Percentiles rank a stretch among this genome's conserved stretches.
Evolutionary conservation across 495 filamentous ascomycete species (phyloP).

Genomic region (Staphylotrichum tortipilum): DNA sequence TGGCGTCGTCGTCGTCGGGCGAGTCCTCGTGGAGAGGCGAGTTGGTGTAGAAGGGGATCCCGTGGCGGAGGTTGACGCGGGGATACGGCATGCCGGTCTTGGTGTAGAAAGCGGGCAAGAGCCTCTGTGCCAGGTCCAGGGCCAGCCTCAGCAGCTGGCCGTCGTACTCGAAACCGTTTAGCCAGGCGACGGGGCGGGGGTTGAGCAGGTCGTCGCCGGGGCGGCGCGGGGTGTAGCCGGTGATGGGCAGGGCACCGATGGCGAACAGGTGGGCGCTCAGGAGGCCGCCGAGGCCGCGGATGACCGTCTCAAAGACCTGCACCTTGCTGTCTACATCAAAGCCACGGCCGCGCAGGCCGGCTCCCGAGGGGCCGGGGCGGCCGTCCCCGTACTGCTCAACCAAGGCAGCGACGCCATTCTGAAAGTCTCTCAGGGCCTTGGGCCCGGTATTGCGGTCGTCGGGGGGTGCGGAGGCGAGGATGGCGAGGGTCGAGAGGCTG

Average conservation of each 20-base stretch:
- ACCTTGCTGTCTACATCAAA: slow-evolving; percentile 98
- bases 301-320: slow-evolving; percentile 96
- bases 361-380: slow-evolving; percentile 54
- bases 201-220: slow-evolving; percentile 26
- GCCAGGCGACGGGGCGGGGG: slow-evolving; percentile 57
- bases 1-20: slow-evolving; percentile 20
- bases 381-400: slow-evolving; percentile 86
- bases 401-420: slow-evolving; percentile 67
- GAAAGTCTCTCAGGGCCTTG: slow-evolving; percentile 65
- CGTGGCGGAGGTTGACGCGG: slow-evolving; percentile 83
- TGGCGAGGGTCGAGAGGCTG: slow-evolving; percentile 85
- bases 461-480: slow-evolving; percentile 63
- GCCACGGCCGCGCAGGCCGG: slow-evolving; percentile 66
- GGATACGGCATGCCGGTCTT: slow-evolving; percentile 90
- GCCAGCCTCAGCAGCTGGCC: slow-evolving; percentile 83
- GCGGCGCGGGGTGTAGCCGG: slow-evolving; percentile 53
- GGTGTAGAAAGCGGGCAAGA: slow-evolving; percentile 84
- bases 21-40: slow-evolving; percentile 54
- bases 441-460: slow-evolving; percentile 42
- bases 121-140: slow-evolving; percentile 67
- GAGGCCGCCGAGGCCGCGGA: slow-evolving; percentile 83
- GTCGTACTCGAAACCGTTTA: slow-evolving; percentile 72
- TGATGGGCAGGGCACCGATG: slow-evolving; percentile 76
- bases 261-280: slow-evolving; percentile 92
- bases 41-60: slow-evolving; percentile 82